Base-by-base conservation (phyloP, 371 early-diverging fungal species). In the Circinella minor region DNA sequence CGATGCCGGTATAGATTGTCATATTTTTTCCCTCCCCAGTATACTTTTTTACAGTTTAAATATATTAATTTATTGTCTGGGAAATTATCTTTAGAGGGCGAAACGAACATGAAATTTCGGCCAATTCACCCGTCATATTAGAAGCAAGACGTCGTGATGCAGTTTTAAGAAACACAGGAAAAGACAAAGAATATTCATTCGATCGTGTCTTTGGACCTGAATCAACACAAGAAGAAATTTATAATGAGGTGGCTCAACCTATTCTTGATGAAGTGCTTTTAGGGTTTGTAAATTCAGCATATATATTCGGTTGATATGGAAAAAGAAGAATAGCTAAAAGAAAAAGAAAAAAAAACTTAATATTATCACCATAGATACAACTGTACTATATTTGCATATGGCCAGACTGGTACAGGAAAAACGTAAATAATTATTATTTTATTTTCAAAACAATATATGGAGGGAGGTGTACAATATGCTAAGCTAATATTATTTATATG, bases 331-430 rank as follows among this genome's bases (percentile, higher is more conserved):
- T 15, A 15, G 47, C 15, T 47, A 15, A 47, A 9, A 11, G 3
- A 15, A 15, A 3, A 47, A n/a, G n/a, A 51, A 51, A 51, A 4
- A 51, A 4, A 51, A n/a, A 17, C 5, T 51, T 27, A 14, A 11
- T 43, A 11, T 43, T 3, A 39, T 70, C 3, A 34, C n/a, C 60
- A 62, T 55, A 88, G 98, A 7, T 97, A 92, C 81, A 98, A 96
- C 80, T 97, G 98, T 78, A 97, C 97, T 36, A 92, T 98, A 36
- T 96, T 99, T 79, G 98, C 98, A 4, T 99, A 98, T 75, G 98
- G 94, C 4, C 93, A 96, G 78, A 98, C 96, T 1, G 96, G 97
- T 39, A 94, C 97, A 0, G 98, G 98, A 57, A 95, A 95, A 71
- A 94, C 95, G 66, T 85, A 61, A 68, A 69, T 27, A 27, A 37